Percentiles rank a stretch among this genome's conserved stretches.
Evolutionary conservation across 768 basidiomycete species (phyloP).

Genomic region (Pulveroboletus sp.): DNA sequence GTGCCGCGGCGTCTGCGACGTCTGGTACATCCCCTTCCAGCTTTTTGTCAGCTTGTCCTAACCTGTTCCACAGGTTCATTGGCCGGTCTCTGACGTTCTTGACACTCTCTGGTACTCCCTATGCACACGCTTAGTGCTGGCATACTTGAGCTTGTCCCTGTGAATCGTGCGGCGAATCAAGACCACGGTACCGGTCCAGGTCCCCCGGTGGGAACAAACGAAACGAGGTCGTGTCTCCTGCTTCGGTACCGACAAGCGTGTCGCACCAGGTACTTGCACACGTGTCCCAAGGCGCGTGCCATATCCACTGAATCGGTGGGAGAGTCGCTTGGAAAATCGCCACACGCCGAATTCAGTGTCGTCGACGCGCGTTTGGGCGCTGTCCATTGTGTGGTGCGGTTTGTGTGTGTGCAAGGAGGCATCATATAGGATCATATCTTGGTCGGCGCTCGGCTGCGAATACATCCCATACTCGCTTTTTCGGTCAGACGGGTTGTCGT

Average conservation of each 20-base stretch:
- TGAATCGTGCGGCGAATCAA: constrained; percentile 23
- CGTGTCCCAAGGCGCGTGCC: constrained; percentile 25
- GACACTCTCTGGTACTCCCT: too few species aligned
- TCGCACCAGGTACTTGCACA: constrained; percentile 25
- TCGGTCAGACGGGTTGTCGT: constrained; percentile 12
- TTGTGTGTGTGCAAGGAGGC: constrained; percentile 34
- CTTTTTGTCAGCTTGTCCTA: too few species aligned
- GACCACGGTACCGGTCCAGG: constrained; percentile 1
- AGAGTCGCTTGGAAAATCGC: not conserved
- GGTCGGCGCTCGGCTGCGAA: constrained; percentile 25
- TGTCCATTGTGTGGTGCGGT: constrained; percentile 35
- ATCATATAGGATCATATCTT: constrained; percentile 37
- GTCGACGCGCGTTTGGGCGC: constrained; percentile 26
- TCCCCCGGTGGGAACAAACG: constrained; percentile 11
- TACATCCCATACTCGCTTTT: constrained; percentile 29
- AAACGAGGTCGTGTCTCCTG: constrained; percentile 10
- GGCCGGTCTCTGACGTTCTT: too few species aligned
- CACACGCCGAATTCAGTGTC: constrained; percentile 15
- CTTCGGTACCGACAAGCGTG: constrained; percentile 28
- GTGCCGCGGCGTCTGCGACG: too few species aligned
- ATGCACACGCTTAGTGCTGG: too few species aligned
- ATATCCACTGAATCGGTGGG: too few species aligned
- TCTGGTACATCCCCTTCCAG: too few species aligned
- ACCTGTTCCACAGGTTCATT: too few species aligned
- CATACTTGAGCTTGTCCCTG: too few species aligned